A percentile compares a stretch with the other conserved stretches of the same genome.
These are phyloP conservation scores for Tulasnella calospora DNA, from an alignment of 768 basidiomycete species.

Conservation along the genomic window DNA sequence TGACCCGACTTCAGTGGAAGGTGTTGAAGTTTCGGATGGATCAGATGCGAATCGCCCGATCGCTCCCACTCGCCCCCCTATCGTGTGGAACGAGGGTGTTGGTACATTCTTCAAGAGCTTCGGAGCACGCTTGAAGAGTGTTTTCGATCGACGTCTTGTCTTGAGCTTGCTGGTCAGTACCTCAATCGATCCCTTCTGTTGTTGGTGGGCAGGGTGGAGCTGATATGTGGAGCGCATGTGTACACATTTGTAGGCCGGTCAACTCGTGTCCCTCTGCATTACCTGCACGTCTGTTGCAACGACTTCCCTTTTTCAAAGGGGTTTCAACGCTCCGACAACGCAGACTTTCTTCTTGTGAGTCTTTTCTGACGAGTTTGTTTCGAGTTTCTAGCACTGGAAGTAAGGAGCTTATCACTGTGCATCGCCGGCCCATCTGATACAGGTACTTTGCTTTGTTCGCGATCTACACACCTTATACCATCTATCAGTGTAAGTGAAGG, in stretches of 20 bases:
- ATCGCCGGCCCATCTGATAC: background rate
- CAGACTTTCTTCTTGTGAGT: conserved; percentile 80
- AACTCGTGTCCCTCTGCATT: conserved; percentile 80
- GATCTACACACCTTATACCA: conserved; percentile 82
- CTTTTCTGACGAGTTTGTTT: background rate
- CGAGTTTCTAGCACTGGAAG: background rate
- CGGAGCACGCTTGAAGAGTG: conserved; percentile 57
- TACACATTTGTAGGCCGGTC: conserved; percentile 48
- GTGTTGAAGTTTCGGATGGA: background rate
- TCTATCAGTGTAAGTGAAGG: conserved; percentile 65
- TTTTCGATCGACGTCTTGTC: conserved; percentile 73
- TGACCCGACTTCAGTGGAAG: background rate
- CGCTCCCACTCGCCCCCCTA: background rate
- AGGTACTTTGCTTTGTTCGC: conserved; percentile 76
- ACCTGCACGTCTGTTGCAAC: conserved; percentile 86
- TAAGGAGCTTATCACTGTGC: background rate
- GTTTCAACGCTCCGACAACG: conserved; percentile 72
- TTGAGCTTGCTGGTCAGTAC: conserved; percentile 50
- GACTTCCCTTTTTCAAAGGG: conserved; percentile 62
- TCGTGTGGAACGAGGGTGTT: conserved; percentile 28
- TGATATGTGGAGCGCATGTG: background rate
- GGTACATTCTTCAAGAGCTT: conserved; percentile 51
- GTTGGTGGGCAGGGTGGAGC: background rate
- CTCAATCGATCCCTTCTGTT: background rate
- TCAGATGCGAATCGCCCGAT: background rate